These are phyloP conservation scores for Leishmania guyanensis DNA, from an alignment of 208 protist genomes.

Conservation along the genomic window DNA sequence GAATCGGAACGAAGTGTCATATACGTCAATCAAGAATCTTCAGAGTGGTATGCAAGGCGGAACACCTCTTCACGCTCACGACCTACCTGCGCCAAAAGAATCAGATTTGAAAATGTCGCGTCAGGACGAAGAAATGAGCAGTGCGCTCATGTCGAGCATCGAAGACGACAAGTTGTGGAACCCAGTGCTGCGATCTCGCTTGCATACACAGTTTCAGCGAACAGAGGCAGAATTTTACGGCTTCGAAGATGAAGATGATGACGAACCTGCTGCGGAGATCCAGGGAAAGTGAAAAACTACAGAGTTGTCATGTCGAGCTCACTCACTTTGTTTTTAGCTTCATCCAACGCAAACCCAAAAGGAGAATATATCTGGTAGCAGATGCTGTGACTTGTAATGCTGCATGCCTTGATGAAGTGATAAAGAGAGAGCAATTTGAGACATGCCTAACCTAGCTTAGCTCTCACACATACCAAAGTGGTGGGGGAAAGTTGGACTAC, in stretches of 20 bases:
- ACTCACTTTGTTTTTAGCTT: neutral
- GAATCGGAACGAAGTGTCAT: slow-evolving; percentile 73
- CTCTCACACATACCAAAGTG: neutral
- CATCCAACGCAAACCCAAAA: neutral
- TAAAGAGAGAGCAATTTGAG: neutral
- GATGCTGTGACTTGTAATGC: neutral
- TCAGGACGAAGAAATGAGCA: slow-evolving; percentile 85
- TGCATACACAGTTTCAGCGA: slow-evolving; percentile 59
- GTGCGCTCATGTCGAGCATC: slow-evolving; percentile 89
- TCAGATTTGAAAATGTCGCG: slow-evolving; percentile 73
- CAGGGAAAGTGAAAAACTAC: neutral
- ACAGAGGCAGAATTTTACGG: slow-evolving; percentile 72
- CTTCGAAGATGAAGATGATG: slow-evolving; percentile 89
- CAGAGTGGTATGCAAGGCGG: slow-evolving; percentile 83
- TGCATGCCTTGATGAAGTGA: neutral
- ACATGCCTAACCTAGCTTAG: neutral
- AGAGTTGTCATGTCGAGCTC: neutral
- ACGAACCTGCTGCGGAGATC: slow-evolving; percentile 2
- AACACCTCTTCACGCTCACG: slow-evolving; percentile 80
- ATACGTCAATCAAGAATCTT: slow-evolving; percentile 68
- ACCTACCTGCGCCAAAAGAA: slow-evolving; percentile 78
- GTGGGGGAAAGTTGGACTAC: neutral
- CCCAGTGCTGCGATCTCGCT: slow-evolving; percentile 71
- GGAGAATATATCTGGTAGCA: neutral
- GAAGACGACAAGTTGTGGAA: slow-evolving; percentile 93